phyloP scores from a whole-genome alignment of 129 eudicot genomes.

The Daucus carota region DH1_v3.0 NC_030388.2:6259001-6259500 shows the following conservation, averaged over 20 bases:
- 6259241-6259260: background rate
- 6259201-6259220: background rate
- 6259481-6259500: background rate
- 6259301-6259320: background rate
- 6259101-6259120: conserved; percentile 1
- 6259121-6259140: background rate
- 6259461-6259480: background rate
- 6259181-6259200: background rate
- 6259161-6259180: background rate
- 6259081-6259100: background rate
- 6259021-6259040: conserved; percentile 49
- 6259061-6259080: background rate
- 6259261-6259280: background rate
- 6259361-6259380: background rate
- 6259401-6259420: background rate
- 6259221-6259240: background rate
- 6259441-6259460: background rate
- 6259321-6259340: background rate
- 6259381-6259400: background rate
- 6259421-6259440: background rate
- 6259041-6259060: conserved; percentile 7
- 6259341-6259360: background rate
- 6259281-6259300: background rate
- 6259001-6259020: conserved; percentile 69
- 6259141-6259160: background rate